Evolutionary conservation across 1,139 yeast genomes (phyloP).

Genomic region (Kodamaea alishanica): DNA sequence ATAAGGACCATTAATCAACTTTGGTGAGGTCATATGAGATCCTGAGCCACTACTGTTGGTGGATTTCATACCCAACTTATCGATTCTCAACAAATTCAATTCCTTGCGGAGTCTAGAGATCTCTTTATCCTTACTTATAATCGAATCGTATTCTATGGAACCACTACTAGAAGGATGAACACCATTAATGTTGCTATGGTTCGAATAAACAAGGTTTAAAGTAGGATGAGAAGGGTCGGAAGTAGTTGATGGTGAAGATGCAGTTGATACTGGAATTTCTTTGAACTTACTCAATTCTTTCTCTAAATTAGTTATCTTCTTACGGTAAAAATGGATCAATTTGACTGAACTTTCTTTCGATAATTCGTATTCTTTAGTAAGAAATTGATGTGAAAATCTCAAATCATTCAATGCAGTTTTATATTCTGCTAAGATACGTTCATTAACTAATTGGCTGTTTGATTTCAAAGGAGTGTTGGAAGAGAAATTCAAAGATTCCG

Average conservation of each 20-base stretch:
- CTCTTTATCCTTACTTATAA: conserved; percentile 44
- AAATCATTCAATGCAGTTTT: conserved; percentile 58
- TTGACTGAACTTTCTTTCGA: conserved; percentile 49
- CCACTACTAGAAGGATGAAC: no score
- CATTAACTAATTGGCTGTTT: conserved; percentile 18
- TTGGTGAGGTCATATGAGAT: conserved; percentile 11
- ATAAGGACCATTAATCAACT: conserved; percentile 7
- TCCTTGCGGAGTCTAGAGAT: conserved; percentile 45
- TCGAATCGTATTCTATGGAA: conserved; percentile 23
- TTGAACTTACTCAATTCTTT: conserved; percentile 36
- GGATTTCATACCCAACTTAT: conserved; percentile 37
- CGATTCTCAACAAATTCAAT: conserved; percentile 47
- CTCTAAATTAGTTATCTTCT: conserved; percentile 43
- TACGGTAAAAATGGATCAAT: conserved; percentile 47
- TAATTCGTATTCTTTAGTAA: conserved; percentile 57
- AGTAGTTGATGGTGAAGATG: conserved; percentile 1
- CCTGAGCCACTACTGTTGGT: conserved; percentile 6
- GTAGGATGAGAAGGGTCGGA: conserved; percentile 1
- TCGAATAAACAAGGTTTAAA: conserved; percentile 12
- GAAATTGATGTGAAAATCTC: conserved; percentile 60
- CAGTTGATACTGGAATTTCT: conserved; percentile 4
- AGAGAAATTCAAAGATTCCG: no score
- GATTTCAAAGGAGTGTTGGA: conserved; percentile 2
- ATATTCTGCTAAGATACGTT: conserved; percentile 37
- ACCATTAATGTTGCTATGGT: conserved; percentile 15